Evolutionary conservation across 176 grass and related monocot genomes (phyloP), one percentile per base, ranked within the genome.

Genomic region (Phoenix dactylifera): DNA sequence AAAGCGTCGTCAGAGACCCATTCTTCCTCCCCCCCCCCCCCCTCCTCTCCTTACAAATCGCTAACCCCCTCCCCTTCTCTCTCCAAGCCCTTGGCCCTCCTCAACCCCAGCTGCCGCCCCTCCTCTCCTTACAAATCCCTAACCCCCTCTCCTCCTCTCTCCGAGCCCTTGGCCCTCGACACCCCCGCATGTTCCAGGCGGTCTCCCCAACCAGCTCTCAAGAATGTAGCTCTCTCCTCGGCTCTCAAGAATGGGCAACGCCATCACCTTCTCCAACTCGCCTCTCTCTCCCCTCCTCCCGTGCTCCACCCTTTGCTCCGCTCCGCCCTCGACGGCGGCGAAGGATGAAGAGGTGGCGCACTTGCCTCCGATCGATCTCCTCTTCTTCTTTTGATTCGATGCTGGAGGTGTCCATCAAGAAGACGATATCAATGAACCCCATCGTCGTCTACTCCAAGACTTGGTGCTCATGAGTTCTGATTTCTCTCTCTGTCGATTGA

Each of bases 371-470:
- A 32, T 70, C 72, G 23, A 29, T 60, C 51, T 54, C 55, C 29
- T 67, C 32, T 22, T 48, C 85, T 3, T 3, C 77, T 6, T 95
- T 95, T 68, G 91, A 83, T 26, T 86, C 80, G 18, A 66, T 83
- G 63, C 71, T 95, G 80, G 91, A 95, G 86, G 91, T 85, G 17
- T 79, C 80, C 19, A 77, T 95, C 54, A 90, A 76, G 74, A 82
- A 63, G 61, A 95, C 80, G 55, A 59, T 85, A 51, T 50, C 68
- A 1, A 83, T 84, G 17, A 76, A 87, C 74, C 86, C 83, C 62
- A 39, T 90, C 18, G 86, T 95, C 59, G 79, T 95, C 80, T 95
- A 95, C 72, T 95, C 91, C 77, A 95, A 95, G 74, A 84, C 91
- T 4, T 90, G 91, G 91, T 95, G 91, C 77, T 95, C 86, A 86